Evolutionary conservation across 1,139 yeast genomes (phyloP).

Genomic region (Nematodospora anomalae): DNA sequence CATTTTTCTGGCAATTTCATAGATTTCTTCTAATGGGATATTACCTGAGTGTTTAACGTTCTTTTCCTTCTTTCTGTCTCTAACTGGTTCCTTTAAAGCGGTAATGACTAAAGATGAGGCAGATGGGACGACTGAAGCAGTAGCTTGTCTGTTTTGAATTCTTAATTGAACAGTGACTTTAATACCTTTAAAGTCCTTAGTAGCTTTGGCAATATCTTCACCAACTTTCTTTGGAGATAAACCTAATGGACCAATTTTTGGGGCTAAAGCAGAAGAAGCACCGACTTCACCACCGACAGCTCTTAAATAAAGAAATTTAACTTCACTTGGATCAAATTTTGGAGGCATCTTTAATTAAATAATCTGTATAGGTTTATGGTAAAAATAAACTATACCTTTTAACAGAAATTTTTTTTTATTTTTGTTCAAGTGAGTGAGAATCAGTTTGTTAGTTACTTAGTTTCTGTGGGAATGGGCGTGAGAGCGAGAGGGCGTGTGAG

Average conservation of each 20-base stretch:
- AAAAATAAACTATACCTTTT: constrained; percentile 2
- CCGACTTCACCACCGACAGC: constrained; percentile 99
- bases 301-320: constrained; percentile 97
- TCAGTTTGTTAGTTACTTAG: no score
- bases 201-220: constrained; percentile 99
- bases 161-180: constrained; percentile 98
- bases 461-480: no score
- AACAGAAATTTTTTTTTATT: constrained; percentile 12
- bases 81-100: constrained; percentile 99
- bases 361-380: constrained; percentile 12
- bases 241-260: constrained; percentile 99
- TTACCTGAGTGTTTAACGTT: constrained; percentile 99
- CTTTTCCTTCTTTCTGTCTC: constrained; percentile 99
- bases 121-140: constrained; percentile 98
- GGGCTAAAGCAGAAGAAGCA: constrained; percentile 99
- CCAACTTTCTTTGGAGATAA: constrained; percentile 99
- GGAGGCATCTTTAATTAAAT: constrained; percentile 69
- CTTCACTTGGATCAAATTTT: constrained; percentile 98
- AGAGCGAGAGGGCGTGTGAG: no score
- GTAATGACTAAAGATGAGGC: constrained; percentile 99
- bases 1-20: constrained; percentile 98
- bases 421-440: constrained; percentile 1
- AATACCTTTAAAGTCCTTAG: constrained; percentile 98
- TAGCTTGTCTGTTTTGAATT: constrained; percentile 99
- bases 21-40: constrained; percentile 95